A percentile compares a stretch with the other conserved stretches of the same genome.
These are phyloP conservation scores for Aspergillus viridinutans DNA, from an alignment of 2,329 filamentous ascomycete species.

Conservation along the genomic window DNA sequence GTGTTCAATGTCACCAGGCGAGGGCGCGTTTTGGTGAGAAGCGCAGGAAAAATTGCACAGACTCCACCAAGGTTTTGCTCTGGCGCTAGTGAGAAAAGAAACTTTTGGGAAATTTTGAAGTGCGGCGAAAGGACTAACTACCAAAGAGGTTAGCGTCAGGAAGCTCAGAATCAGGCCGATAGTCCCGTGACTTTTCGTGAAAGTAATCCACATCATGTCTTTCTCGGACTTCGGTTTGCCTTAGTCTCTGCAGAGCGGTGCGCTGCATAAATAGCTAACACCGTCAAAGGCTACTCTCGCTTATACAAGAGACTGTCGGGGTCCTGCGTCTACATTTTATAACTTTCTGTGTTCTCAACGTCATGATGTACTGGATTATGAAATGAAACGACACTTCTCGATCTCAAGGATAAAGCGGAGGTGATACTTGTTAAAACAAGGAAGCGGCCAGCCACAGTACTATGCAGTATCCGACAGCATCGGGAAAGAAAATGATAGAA, in stretches of 20 bases:
- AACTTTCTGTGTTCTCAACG: neutral
- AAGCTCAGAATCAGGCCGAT: conserved; percentile 3
- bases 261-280: neutral
- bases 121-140: conserved; percentile 18
- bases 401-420: neutral
- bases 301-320: neutral
- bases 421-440: neutral
- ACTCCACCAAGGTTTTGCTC: conserved; percentile 19
- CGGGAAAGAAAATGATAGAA: neutral
- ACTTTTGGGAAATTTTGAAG: conserved; percentile 25
- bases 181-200: conserved; percentile 10
- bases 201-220: conserved; percentile 7
- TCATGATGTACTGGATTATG: neutral
- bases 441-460: neutral
- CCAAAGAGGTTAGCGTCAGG: conserved; percentile 22
- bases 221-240: neutral
- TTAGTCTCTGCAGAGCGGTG: neutral
- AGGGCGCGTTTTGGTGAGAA: conserved; percentile 17
- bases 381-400: neutral
- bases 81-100: conserved; percentile 21
- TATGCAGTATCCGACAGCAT: neutral
- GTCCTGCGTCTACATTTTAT: neutral
- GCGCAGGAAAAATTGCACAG: conserved; percentile 20
- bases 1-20: conserved; percentile 12
- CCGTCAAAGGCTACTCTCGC: neutral